phyloP scores from a whole-genome alignment of 768 basidiomycete genomes.

The Tulasnella sp. region DNA sequence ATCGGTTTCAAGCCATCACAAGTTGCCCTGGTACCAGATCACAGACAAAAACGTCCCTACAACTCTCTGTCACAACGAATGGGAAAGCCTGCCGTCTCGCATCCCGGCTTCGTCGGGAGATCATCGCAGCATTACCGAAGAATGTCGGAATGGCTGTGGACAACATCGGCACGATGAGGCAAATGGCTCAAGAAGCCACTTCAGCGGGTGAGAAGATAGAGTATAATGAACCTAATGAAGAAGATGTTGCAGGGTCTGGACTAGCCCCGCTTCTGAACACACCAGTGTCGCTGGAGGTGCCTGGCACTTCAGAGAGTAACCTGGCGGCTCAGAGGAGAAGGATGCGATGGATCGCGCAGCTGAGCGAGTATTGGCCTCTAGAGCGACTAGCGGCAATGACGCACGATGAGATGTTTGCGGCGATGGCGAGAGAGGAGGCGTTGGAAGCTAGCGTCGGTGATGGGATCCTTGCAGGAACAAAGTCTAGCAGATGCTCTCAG shows the following conservation, averaged over 20 bases:
- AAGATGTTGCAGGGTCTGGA: conserved; percentile 16
- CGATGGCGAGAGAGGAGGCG: conserved; percentile 30
- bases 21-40: conserved; percentile 7
- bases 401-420: conserved; percentile 51
- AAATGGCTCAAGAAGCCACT: conserved; percentile 34
- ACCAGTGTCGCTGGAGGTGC: conserved; percentile 5
- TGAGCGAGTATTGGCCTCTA: conserved; percentile 94
- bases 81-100: conserved; percentile 83
- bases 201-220: conserved; percentile 20
- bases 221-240: conserved; percentile 32
- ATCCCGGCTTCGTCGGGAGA: conserved; percentile 66
- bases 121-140: conserved; percentile 60
- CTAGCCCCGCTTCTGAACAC: conserved; percentile 26
- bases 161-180: conserved; percentile 59
- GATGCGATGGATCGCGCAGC: conserved; percentile 89
- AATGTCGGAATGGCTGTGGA: conserved; percentile 64
- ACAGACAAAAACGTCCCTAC: conserved; percentile 28
- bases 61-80: conserved; percentile 79
- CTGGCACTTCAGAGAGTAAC: conserved; percentile 8
- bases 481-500: not conserved
- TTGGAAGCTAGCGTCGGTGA: not conserved
- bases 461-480: not conserved
- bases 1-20: conserved; percentile 55
- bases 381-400: conserved; percentile 60
- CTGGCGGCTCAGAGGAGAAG: conserved; percentile 39